A percentile compares a stretch with the other conserved stretches of the same genome.
These are phyloP conservation scores for Beta lomatogona DNA, from an alignment of 179 eudicot species.

Conservation along the genomic window DNA sequence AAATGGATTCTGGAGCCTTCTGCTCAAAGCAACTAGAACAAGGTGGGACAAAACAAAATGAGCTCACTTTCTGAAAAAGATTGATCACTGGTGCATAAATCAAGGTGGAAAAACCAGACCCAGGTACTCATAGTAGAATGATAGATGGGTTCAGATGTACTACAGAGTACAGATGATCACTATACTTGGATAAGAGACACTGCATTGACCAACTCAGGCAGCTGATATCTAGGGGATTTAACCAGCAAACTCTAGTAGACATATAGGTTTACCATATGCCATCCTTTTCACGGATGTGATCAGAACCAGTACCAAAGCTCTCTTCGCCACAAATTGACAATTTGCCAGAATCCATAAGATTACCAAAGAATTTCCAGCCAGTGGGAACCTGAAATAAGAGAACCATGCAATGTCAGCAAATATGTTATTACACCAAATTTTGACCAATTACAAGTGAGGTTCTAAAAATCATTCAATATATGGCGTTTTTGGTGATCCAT, in stretches of 20 bases:
- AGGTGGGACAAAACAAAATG: not conserved
- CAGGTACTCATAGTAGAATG: not conserved
- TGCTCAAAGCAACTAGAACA: not conserved
- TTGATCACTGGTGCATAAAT: not conserved
- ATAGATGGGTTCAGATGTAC: not conserved
- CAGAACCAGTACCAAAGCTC: constrained; percentile 99
- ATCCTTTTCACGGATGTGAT: constrained; percentile 98
- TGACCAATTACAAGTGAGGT: not conserved
- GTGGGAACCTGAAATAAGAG: constrained; percentile 79
- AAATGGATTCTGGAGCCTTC: not conserved
- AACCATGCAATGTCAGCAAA: constrained; percentile 15
- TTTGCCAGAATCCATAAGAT: constrained; percentile 93
- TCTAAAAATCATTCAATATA: not conserved
- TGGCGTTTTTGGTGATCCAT: not conserved
- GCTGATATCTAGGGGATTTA: not conserved
- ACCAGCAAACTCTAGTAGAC: not conserved
- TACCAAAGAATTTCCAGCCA: constrained; percentile 99
- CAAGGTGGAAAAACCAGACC: constrained; percentile 3
- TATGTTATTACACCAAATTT: not conserved
- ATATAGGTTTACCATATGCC: constrained; percentile 78
- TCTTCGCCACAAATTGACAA: constrained; percentile 97
- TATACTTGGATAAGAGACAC: not conserved
- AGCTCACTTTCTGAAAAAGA: not conserved
- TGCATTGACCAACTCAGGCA: constrained; percentile 2
- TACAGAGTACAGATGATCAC: not conserved